Conservation (phyloP, 2,329 filamentous ascomycete species). For the Exophiala dermatitidis region DNA sequence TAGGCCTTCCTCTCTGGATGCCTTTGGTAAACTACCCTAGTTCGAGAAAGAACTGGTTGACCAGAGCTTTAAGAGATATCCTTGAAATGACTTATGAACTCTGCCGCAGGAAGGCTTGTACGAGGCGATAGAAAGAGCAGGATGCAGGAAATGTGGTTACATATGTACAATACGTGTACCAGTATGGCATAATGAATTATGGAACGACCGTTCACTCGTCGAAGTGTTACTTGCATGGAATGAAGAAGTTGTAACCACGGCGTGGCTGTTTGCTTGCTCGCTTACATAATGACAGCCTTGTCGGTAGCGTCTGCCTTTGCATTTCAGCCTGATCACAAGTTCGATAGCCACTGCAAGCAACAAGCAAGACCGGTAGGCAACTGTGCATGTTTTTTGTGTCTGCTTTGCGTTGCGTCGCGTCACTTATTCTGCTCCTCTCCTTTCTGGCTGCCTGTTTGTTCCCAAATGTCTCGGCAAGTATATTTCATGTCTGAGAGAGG, state of each 20-base stretch:
- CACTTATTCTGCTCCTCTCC: not conserved
- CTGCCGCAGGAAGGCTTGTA: not conserved
- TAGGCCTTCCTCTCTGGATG: not conserved
- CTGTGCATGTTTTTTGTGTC: not conserved
- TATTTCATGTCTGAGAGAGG: not conserved
- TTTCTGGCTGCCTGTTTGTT: not conserved
- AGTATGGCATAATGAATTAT: not conserved
- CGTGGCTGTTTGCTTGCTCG: not conserved
- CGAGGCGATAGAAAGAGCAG: not conserved
- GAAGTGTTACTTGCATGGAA: no score
- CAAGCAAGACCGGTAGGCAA: not conserved
- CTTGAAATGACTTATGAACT: not conserved
- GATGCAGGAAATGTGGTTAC: no score
- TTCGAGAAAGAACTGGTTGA: not conserved
- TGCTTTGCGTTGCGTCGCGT: not conserved
- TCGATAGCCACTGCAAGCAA: not conserved
- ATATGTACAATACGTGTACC: not conserved
- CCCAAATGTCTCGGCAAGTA: not conserved
- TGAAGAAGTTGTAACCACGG: no score
- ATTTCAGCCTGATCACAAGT: constrained; percentile 1
- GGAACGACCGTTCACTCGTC: no score
- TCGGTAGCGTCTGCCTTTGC: not conserved
- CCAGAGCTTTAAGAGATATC: not conserved
- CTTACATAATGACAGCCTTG: not conserved
- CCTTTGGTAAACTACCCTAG: no score